Evolutionary conservation across 371 early-diverging fungal species (phyloP).

Genomic region (Nosema muscidifuracis): DNA sequence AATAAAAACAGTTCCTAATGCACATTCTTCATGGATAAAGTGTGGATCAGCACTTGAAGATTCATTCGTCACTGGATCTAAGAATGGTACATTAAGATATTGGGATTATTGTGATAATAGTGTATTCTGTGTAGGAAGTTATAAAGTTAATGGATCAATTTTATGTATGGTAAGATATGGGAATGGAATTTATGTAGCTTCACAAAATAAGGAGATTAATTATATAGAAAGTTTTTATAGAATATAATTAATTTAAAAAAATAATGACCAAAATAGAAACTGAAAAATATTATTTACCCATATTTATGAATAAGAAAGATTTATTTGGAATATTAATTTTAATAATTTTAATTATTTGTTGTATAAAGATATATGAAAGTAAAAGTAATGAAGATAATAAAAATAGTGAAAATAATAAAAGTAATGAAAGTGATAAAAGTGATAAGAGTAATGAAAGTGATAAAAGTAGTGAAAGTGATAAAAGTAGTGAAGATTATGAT

Average conservation of each 20-base stretch:
- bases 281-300: too few relatives aligned
- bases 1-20: slow-evolving; percentile 50
- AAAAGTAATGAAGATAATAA: too few relatives aligned
- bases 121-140: slow-evolving; percentile 28
- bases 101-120: slow-evolving; percentile 46
- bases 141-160: background rate
- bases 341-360: too few relatives aligned
- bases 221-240: background rate
- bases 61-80: slow-evolving; percentile 45
- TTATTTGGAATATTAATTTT: too few relatives aligned
- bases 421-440: too few relatives aligned
- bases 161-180: background rate
- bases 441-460: too few relatives aligned
- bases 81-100: slow-evolving; percentile 35
- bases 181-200: background rate
- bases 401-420: too few relatives aligned
- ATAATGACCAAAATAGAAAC: background rate
- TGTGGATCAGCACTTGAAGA: slow-evolving; percentile 11
- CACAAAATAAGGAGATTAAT: background rate
- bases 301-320: too few relatives aligned
- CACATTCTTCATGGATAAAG: slow-evolving; percentile 50
- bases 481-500: too few relatives aligned
- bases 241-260: background rate
- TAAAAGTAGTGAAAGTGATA: too few relatives aligned
- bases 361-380: too few relatives aligned